Base-by-base conservation (phyloP, 2,329 filamentous ascomycete genomes). In the Zelopaecilomyces penicillatus region DNA sequence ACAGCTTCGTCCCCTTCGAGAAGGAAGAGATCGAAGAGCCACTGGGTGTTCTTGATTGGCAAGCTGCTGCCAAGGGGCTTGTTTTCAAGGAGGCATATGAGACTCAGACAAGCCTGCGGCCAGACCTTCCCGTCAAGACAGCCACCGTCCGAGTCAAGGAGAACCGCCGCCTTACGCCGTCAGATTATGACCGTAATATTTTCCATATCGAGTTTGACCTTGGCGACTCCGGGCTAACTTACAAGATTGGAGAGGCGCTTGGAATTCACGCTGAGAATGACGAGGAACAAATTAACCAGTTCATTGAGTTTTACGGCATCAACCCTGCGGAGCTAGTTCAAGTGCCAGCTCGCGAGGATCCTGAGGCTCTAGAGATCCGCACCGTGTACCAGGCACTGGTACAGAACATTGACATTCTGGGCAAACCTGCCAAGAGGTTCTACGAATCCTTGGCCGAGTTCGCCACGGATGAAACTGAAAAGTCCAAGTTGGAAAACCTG, bases 191-290 rank as follows among this genome's bases (percentile, higher is more conserved):
- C 66, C 88, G 93, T 56, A 96, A 98, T 75, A 97, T 98, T 67
- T 98, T 98, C 83, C 93, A 98, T 71, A 97, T 98, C 51, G 93
- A 98, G 68, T 98, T 98, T 59, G 93, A 97, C 61, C 80, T 98
- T 27, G 91, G 91, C 49, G 69, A 83, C 58, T 95, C 91, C 31
- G 91, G 90, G 34, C 80, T 98, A 52, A 95, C 80, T 36, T 98
- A 98, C 70, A 87, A 95, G 62, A 97, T 98, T 58, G 93, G 93
- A 46, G 93, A 98, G 70, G 93, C 93, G 39, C 82, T 98, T 12
- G 93, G 93, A 53, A 90, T 98, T 51, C 93, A 98, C 65, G 87
- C 89, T 5, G 87, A 97, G 68, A 98, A 98, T 66, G 84, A 97
- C 63, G 75, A 82, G 39, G 69, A 73, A 38, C 77, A 93, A 50